Evolutionary conservation across 129 eudicot genomes (phyloP).

Genomic region (Cynara cardunculus): DNA sequence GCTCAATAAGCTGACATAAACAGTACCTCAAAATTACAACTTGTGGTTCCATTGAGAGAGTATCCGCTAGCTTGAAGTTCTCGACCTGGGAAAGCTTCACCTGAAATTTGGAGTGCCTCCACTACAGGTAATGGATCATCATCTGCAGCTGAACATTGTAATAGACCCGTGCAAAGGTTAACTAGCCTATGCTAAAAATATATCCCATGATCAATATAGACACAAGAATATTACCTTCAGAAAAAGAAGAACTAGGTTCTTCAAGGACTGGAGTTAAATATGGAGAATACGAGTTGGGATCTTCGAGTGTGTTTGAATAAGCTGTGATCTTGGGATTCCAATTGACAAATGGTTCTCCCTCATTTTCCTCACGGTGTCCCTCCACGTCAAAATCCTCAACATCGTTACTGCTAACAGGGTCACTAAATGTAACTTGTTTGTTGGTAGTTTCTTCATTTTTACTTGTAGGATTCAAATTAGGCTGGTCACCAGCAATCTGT

Average conservation of each 20-base stretch:
- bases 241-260: conserved; percentile 88
- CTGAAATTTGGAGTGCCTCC: conserved; percentile 85
- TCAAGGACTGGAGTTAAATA: conserved; percentile 85
- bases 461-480: conserved; percentile 28
- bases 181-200: conserved; percentile 4
- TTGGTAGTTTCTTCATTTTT: conserved; percentile 45
- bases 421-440: conserved; percentile 75
- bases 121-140: conserved; percentile 93
- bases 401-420: conserved; percentile 55
- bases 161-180: neutral
- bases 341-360: conserved; percentile 46
- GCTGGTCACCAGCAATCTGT: conserved; percentile 34
- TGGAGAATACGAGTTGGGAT: conserved; percentile 72
- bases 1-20: conserved; percentile 17
- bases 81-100: conserved; percentile 89
- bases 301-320: conserved; percentile 47
- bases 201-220: neutral
- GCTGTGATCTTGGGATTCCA: conserved; percentile 58
- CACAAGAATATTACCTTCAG: conserved; percentile 62
- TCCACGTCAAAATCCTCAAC: conserved; percentile 49
- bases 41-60: conserved; percentile 91
- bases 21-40: conserved; percentile 92
- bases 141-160: conserved; percentile 74
- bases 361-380: conserved; percentile 50
- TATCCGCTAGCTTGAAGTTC: conserved; percentile 84